Percentiles rank a stretch among this genome's conserved stretches.
These are phyloP conservation scores for Nigrograna mackinnonii DNA, from an alignment of 2,329 filamentous ascomycete species.

Conservation along the genomic window DNA sequence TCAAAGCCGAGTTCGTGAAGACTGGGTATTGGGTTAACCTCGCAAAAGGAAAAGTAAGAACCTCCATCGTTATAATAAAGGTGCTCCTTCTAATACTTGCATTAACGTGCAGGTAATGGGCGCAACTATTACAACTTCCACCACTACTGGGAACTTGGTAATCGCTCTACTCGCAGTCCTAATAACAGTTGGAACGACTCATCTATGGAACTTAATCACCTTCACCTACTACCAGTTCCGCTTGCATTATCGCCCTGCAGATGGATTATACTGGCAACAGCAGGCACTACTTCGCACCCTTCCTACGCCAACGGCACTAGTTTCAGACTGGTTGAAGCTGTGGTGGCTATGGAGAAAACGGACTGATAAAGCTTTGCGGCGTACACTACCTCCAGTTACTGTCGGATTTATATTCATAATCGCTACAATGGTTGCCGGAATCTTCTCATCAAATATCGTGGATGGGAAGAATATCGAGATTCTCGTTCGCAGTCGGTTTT, in stretches of 20 bases:
- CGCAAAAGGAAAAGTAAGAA: too few relatives aligned
- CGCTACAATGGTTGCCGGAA: neutral
- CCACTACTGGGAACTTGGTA: conserved; percentile 1
- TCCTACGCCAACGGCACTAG: conserved; percentile 12
- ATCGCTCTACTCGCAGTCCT: conserved; percentile 4
- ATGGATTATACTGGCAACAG: conserved; percentile 17
- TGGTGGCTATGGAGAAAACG: conserved; percentile 13
- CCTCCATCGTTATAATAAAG: too few relatives aligned
- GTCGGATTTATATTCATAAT: neutral
- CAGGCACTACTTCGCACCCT: conserved; percentile 14
- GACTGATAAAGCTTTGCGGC: conserved; percentile 6
- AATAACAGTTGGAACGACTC: neutral
- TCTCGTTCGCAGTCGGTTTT: neutral
- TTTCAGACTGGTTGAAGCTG: conserved; percentile 14
- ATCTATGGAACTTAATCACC: neutral
- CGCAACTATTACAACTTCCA: conserved; percentile 2
- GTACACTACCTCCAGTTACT: conserved; percentile 3
- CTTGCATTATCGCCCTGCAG: conserved; percentile 4
- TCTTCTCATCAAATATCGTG: neutral
- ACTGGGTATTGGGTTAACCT: too few relatives aligned
- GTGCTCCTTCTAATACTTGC: too few relatives aligned
- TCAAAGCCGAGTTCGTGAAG: too few relatives aligned
- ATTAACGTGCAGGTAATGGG: too few relatives aligned
- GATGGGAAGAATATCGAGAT: neutral
- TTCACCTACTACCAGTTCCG: conserved; percentile 3